Base-by-base conservation (phyloP, 1,284 basidiomycete species). In the Phylloporus sp. region DNA sequence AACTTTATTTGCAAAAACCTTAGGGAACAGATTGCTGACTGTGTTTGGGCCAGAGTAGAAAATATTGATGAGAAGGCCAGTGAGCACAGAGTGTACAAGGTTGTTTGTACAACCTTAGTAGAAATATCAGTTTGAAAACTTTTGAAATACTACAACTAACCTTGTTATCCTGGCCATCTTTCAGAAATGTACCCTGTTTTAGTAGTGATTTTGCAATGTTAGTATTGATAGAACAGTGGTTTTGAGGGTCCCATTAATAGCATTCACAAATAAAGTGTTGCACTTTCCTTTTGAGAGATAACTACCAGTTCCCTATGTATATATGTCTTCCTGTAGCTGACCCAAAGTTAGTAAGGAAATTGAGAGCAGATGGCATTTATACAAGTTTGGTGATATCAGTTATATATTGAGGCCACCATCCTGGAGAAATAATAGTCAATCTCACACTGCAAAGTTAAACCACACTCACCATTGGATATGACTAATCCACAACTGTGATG, bases 401-500 rank as follows among this genome's bases (percentile, higher is more conserved):
- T 24, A 22, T 29, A 51, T 53, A 39, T n/a, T 53, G n/a, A 34
- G 52, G 52, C 52, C 52, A 53, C 52, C 52, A 53, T 15, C 52
- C 52, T 53, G 28, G 8, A n/a, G 34, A 51, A 6, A 24, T 17
- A 20, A n/a, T 46, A 46, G 40, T 51, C 50, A 51, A 24, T 51
- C 22, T 51, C 31, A 29, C 24, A n/a, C 6, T 11, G 22, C 15
- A 13, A 18, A 17, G 39, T 53, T 11, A 29, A 51, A 37, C 18
- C 8, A 37, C 37, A 12, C 52, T 39, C 17, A 26, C 52, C 34
- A 4, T 7, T 10, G 10, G 52, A 17, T 17, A 53, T 39, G 2
- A 17, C 15, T 24, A 53, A 53, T 4, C 51, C 24, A 13, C 15
- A 15, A n/a, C 3, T 1, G 7, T 12, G 24, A 17, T 28, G 46